Evolutionary conservation across 768 basidiomycete genomes (phyloP), one percentile per base, ranked within the genome.

Genomic region (Lactarius vividus): DNA sequence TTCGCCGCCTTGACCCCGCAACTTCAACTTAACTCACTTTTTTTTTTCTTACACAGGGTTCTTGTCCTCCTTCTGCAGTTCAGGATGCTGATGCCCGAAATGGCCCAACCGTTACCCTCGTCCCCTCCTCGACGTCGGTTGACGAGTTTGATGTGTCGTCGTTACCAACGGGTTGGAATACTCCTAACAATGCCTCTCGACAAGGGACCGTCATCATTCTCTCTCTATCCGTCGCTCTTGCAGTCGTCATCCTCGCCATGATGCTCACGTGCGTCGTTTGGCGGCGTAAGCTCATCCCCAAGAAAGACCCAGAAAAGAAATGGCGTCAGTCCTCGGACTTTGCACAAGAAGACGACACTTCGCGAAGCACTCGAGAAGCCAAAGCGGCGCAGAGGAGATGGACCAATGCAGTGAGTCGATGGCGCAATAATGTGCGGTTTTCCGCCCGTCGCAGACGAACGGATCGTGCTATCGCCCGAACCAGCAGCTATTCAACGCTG

Each of bases 361-460:
- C 56, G 35, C 72, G 72, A n/a, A 71, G 70, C 46, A 31, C 68
- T 66, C 81, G 78, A 66, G 83, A 85, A 56, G 73, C 75, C 9
- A 83, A 79, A 60, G 73, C 73, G 5, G 84, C 83, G 67, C 83
- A 87, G 73, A 85, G 83, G 70, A 71, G 86, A 57, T 90, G 88
- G 88, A 80, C 82, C 0, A 81, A 77, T 65, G 88, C 89, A 2
- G 85, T 83, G 1, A 85, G 85, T 9, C 82, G 87, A 53, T 92
- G 90, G 90, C 85, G 80, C 68, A 84, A 83, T 3, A 85, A 86
- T 60, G 81, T 84, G 11, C 84, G 85, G 31, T 79, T 83, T 63
- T 77, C 83, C n/a, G 84, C 85, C 9, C 83, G 88, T 42, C 84
- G 85, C 57, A 80, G 90, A 63, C 77, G 83, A 65, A 80, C 63